Evolutionary conservation across 116 monocot genomes (phyloP), one percentile per base, ranked within the genome.

Genomic region (Cymodocea nodosa): DNA sequence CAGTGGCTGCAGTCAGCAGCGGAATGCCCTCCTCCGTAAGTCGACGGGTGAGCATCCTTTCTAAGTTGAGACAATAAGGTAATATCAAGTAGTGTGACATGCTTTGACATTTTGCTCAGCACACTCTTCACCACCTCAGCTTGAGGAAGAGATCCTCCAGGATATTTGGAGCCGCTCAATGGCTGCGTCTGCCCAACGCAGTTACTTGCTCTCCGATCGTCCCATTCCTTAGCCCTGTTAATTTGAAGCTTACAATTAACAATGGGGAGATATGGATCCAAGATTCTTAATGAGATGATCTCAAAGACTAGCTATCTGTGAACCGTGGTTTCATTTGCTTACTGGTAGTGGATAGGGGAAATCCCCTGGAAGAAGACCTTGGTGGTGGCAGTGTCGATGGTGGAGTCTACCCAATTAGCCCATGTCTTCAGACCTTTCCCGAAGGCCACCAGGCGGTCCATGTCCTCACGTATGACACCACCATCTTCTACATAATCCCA

Each of bases 291-390:
- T 30, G 30, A n/a, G n/a, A 30, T 30, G 30, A 30, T 30, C 3
- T 1, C 30, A 30, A 30, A 30, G 30, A 30, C 30, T 3, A 1
- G 30, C 3, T 30, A 30, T 30, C 30, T 30, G 2, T 30, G 30
- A 1, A 30, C 30, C 3, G 2, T 30, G 30, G 3, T 30, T 3
- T 30, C 3, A 44, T 44, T 6, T 44, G 6, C 85, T 80, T 77
- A 91, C 97, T 50, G 22, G 72, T 90, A 91, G 61, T 97, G 97
- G 22, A 74, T 80, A 4, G 97, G 97, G 63, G 97, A 97, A 48
- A 97, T 87, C 6, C 91, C 97, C 62, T 90, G 91, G 72, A 87
- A 97, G 85, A 87, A 91, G 58, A 97, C 97, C 57, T 75, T 91
- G 30, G 87, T 91, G 5, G 17, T 74, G 5, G 75, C 61, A 2